These are phyloP conservation scores for Hortaea werneckii DNA, from an alignment of 2,329 filamentous ascomycete genomes.

Conservation along the genomic window DNA sequence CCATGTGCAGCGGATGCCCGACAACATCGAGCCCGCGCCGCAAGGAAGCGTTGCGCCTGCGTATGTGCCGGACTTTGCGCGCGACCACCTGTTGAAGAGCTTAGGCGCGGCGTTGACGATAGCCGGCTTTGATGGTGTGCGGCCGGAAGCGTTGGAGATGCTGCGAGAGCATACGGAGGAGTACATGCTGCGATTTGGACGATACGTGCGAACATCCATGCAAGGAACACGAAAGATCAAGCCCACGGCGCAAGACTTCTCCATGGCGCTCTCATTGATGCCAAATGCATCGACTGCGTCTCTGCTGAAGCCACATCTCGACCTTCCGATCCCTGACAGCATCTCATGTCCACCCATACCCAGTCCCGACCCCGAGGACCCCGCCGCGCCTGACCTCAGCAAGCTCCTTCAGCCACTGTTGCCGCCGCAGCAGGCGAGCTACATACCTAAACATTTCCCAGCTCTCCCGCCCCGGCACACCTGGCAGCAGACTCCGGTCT, in stretches of 20 bases:
- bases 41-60: slow-evolving; percentile 17
- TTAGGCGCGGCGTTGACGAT: slow-evolving; percentile 43
- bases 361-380: slow-evolving; percentile 30
- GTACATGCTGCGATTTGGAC: slow-evolving; percentile 47
- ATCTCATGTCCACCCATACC: slow-evolving; percentile 30
- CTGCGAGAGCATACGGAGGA: slow-evolving; percentile 47
- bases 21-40: slow-evolving; percentile 25
- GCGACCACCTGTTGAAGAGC: slow-evolving; percentile 45
- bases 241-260: slow-evolving; percentile 51
- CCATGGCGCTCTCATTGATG: slow-evolving; percentile 36
- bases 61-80: slow-evolving; percentile 40
- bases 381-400: slow-evolving; percentile 33
- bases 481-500: slow-evolving; percentile 51
- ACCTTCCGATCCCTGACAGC: slow-evolving; percentile 24
- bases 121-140: slow-evolving; percentile 46
- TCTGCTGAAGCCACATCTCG: slow-evolving; percentile 31
- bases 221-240: slow-evolving; percentile 43
- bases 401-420: slow-evolving; percentile 43
- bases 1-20: slow-evolving; percentile 19
- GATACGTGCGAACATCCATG: slow-evolving; percentile 49
- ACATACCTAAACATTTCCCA: slow-evolving; percentile 53
- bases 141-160: slow-evolving; percentile 46
- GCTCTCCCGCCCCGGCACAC: slow-evolving; percentile 54
- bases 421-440: slow-evolving; percentile 34
- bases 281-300: slow-evolving; percentile 28